phyloP scores from a whole-genome alignment of 169 alveolate genomes.

The Cryptosporidium parvum region DNA sequence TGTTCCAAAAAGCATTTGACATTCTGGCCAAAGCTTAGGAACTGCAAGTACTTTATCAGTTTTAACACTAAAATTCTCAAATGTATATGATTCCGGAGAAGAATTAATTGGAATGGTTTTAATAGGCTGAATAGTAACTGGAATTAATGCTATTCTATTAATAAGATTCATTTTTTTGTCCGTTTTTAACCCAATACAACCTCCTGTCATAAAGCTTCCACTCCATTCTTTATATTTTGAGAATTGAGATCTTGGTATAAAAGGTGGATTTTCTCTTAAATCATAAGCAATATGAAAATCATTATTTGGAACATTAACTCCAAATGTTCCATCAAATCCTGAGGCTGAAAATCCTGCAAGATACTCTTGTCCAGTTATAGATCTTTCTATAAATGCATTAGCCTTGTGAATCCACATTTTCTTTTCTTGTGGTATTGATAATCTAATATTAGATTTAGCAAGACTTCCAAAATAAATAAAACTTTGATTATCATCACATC shows the following conservation, averaged over 20 bases:
- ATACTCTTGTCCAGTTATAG: conserved; percentile 65
- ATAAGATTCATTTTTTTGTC: conserved; percentile 10
- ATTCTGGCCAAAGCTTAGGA: conserved; percentile 74
- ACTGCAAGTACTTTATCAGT: conserved; percentile 9
- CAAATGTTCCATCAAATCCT: conserved; percentile 52
- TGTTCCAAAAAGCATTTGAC: conserved; percentile 67
- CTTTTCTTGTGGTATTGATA: conserved; percentile 50
- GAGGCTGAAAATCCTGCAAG: conserved; percentile 41
- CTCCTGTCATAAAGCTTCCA: conserved; percentile 69
- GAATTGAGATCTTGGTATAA: conserved; percentile 2
- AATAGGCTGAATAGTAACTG: conserved; percentile 26
- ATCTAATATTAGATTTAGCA: background rate
- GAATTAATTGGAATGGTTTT: background rate
- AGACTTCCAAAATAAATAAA: conserved; percentile 50
- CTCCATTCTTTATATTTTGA: conserved; percentile 34
- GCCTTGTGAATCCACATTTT: conserved; percentile 55
- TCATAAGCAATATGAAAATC: conserved; percentile 13
- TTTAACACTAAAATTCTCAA: conserved; percentile 5
- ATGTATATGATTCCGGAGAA: conserved; percentile 8
- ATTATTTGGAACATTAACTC: conserved; percentile 12
- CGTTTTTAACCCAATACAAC: conserved; percentile 31
- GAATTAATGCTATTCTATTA: conserved; percentile 46
- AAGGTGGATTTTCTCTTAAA: background rate
- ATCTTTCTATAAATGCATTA: conserved; percentile 16
- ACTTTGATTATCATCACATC: conserved; percentile 70